phyloP scores from a whole-genome alignment of 2,329 filamentous ascomycete species.

The Aspergillus persii region DNA sequence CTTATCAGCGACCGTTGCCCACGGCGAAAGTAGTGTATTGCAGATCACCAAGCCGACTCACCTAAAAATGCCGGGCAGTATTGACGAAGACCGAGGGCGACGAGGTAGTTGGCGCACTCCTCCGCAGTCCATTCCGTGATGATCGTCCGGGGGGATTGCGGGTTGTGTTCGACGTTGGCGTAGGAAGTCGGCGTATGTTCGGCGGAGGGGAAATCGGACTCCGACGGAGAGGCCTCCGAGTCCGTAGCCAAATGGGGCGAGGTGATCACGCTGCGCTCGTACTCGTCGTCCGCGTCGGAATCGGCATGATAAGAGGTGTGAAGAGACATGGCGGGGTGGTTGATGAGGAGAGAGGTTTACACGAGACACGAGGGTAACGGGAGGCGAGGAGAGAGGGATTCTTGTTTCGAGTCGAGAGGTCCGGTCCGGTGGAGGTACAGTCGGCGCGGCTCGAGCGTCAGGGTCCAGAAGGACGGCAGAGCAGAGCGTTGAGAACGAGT shows the following conservation, averaged over 20 bases:
- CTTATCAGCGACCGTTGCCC: neutral
- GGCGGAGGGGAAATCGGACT: constrained; percentile 57
- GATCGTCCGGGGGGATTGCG: constrained; percentile 53
- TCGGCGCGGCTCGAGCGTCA: neutral
- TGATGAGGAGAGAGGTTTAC: neutral
- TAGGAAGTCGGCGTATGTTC: constrained; percentile 64
- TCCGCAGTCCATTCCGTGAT: constrained; percentile 68
- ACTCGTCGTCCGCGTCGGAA: constrained; percentile 65
- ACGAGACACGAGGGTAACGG: constrained; percentile 11
- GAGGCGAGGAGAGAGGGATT: neutral
- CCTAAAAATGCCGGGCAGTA: constrained; percentile 82
- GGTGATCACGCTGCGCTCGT: constrained; percentile 59
- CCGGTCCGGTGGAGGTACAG: constrained; percentile 13
- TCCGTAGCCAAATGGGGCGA: constrained; percentile 57
- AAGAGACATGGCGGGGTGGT: constrained; percentile 37
- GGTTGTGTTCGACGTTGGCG: constrained; percentile 51
- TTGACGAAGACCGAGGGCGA: constrained; percentile 73
- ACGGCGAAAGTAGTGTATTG: neutral
- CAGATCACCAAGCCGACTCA: constrained; percentile 47
- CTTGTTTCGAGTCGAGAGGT: neutral
- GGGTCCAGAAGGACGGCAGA: neutral
- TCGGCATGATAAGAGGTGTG: constrained; percentile 58
- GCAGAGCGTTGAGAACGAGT: neutral
- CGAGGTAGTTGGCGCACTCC: constrained; percentile 86
- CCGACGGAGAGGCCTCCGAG: constrained; percentile 56